These are phyloP conservation scores for Jamesozyma lodderae DNA, from an alignment of 805 yeast genomes.

Conservation along the genomic window DNA sequence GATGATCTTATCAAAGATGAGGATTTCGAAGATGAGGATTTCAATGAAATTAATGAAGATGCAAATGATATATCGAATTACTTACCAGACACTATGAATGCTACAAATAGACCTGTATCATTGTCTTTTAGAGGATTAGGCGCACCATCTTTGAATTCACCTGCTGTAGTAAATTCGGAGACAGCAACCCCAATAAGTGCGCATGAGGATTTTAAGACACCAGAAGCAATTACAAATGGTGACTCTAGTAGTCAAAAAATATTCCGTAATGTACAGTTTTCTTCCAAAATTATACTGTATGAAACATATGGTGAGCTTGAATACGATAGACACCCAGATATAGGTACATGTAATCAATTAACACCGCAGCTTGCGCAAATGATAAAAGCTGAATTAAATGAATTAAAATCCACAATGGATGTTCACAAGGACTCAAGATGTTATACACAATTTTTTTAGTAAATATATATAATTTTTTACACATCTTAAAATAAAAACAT, in stretches of 20 bases:
- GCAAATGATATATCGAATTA: neutral
- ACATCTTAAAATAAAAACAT: neutral
- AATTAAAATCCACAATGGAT: slow-evolving; percentile 69
- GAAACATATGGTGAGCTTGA: slow-evolving; percentile 78
- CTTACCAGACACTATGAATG: slow-evolving; percentile 4
- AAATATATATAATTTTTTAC: neutral
- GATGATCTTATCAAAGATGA: neutral
- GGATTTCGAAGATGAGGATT: slow-evolving; percentile 25
- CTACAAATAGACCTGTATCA: slow-evolving; percentile 30
- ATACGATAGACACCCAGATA: slow-evolving; percentile 88
- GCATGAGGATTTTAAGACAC: neutral
- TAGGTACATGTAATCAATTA: slow-evolving; percentile 84
- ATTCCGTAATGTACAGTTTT: slow-evolving; percentile 41
- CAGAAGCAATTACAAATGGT: neutral
- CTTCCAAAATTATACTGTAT: slow-evolving; percentile 72
- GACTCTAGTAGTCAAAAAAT: too few species aligned
- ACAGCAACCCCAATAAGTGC: neutral
- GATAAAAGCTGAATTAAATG: slow-evolving; percentile 78
- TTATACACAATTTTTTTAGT: slow-evolving; percentile 71
- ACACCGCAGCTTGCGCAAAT: slow-evolving; percentile 81
- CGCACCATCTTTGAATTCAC: slow-evolving; percentile 45
- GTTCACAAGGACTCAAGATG: slow-evolving; percentile 71
- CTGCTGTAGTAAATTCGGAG: slow-evolving; percentile 6
- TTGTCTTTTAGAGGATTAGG: slow-evolving; percentile 54
- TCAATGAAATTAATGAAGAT: slow-evolving; percentile 10